Evolutionary conservation across 1,284 basidiomycete species (phyloP).

Genomic region (Cutaneotrichosporon mucoides): DNA sequence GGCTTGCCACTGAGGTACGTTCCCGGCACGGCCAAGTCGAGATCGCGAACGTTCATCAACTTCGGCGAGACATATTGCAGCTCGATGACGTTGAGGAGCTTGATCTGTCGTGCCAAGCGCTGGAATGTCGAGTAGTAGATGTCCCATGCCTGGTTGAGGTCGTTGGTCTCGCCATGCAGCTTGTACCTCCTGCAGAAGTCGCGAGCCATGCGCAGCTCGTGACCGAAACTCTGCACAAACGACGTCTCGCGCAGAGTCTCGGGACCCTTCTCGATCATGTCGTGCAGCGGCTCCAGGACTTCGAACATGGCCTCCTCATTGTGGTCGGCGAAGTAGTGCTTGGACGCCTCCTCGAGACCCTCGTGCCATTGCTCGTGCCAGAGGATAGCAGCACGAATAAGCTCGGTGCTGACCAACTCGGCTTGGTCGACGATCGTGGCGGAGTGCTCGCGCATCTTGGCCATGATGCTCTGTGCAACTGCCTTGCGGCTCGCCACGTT

Average conservation of each 20-base stretch:
- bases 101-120: slow-evolving; percentile 91
- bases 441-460: slow-evolving; percentile 91
- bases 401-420: slow-evolving; percentile 83
- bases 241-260: slow-evolving; percentile 93
- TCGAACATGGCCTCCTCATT: slow-evolving; percentile 99
- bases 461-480: slow-evolving; percentile 85
- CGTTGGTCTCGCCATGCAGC: slow-evolving; percentile 77
- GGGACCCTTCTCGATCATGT: slow-evolving; percentile 85
- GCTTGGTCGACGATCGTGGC: slow-evolving; percentile 83
- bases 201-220: slow-evolving; percentile 89
- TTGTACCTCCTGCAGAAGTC: slow-evolving; percentile 86
- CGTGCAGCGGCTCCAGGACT: slow-evolving; percentile 87
- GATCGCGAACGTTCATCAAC: slow-evolving; percentile 78
- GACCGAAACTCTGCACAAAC: slow-evolving; percentile 90
- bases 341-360: slow-evolving; percentile 94
- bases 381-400: slow-evolving; percentile 95
- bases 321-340: slow-evolving; percentile 95
- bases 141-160: slow-evolving; percentile 99
- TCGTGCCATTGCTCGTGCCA: slow-evolving; percentile 99
- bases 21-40: slow-evolving; percentile 93
- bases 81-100: slow-evolving; percentile 84
- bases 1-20: slow-evolving; percentile 90
- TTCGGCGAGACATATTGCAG: slow-evolving; percentile 97
- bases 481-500: slow-evolving; percentile 76
- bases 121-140: slow-evolving; percentile 98